Conservation (phyloP, 345 rosid species). For the Hibiscus tridactylites region DNA sequence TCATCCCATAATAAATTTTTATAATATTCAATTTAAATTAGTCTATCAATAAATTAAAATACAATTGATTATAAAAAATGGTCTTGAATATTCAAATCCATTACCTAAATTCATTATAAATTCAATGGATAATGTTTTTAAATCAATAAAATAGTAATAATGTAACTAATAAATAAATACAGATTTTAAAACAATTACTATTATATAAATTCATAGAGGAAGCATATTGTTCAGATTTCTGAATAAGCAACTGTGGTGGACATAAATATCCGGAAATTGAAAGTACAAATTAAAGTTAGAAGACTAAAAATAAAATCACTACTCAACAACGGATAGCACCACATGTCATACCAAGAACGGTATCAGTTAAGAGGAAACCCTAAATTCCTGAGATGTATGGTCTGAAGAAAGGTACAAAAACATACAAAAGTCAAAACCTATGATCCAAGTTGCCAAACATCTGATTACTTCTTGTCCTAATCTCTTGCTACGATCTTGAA, state of each 20-base stretch:
- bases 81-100: no score
- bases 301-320: neutral
- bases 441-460: neutral
- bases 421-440: neutral
- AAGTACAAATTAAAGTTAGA: neutral
- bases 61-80: no score
- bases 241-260: neutral
- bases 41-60: no score
- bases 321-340: neutral
- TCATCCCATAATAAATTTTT: no score
- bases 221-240: no score
- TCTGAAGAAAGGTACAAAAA: neutral
- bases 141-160: no score
- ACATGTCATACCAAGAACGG: neutral
- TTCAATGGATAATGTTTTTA: no score
- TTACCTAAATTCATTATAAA: no score
- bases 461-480: constrained; percentile 26
- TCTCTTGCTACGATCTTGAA: constrained; percentile 91
- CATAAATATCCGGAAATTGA: neutral
- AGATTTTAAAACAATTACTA: no score
- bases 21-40: no score
- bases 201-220: no score
- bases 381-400: neutral
- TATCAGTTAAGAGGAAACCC: neutral
- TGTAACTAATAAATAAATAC: no score